Percentiles rank a stretch among this genome's conserved stretches.
These are phyloP conservation scores for Zymoseptoria pseudotritici DNA, from an alignment of 2,329 filamentous ascomycete species.

Conservation along the genomic window DNA sequence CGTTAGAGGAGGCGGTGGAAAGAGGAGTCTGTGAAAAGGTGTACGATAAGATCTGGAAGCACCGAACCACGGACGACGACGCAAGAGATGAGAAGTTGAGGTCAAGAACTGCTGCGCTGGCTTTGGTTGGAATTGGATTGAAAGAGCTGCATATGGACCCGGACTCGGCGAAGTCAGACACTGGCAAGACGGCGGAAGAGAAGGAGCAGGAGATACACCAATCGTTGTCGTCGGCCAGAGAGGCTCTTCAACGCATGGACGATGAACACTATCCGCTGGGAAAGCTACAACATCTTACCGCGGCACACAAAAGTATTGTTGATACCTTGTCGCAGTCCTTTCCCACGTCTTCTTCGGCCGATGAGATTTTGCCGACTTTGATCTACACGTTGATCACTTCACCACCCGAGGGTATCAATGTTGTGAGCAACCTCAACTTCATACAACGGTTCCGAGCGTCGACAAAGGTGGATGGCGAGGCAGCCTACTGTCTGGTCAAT, in stretches of 20 bases:
- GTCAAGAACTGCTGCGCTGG: conserved; percentile 84
- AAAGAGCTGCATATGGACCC: conserved; percentile 76
- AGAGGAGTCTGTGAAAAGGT: conserved; percentile 47
- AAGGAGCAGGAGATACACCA: conserved; percentile 60
- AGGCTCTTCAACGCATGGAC: conserved; percentile 72
- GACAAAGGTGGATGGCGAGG: conserved; percentile 82
- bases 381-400: conserved; percentile 94
- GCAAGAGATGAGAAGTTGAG: conserved; percentile 89
- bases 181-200: conserved; percentile 48
- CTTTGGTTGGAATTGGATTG: conserved; percentile 83
- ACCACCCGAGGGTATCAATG: conserved; percentile 74
- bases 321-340: conserved; percentile 66
- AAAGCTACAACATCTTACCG: conserved; percentile 81
- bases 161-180: conserved; percentile 48
- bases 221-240: conserved; percentile 60
- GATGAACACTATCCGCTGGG: conserved; percentile 80
- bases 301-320: conserved; percentile 88
- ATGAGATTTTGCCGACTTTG: conserved; percentile 92
- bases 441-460: conserved; percentile 86
- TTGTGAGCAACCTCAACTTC: conserved; percentile 91
- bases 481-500: conserved; percentile 93
- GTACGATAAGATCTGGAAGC: conserved; percentile 83
- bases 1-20: conserved; percentile 87
- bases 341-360: conserved; percentile 75
- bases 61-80: conserved; percentile 86